These are phyloP conservation scores for Solanum stenotomum DNA, from an alignment of 257 asterid genomes.

Conservation along the genomic window DNA sequence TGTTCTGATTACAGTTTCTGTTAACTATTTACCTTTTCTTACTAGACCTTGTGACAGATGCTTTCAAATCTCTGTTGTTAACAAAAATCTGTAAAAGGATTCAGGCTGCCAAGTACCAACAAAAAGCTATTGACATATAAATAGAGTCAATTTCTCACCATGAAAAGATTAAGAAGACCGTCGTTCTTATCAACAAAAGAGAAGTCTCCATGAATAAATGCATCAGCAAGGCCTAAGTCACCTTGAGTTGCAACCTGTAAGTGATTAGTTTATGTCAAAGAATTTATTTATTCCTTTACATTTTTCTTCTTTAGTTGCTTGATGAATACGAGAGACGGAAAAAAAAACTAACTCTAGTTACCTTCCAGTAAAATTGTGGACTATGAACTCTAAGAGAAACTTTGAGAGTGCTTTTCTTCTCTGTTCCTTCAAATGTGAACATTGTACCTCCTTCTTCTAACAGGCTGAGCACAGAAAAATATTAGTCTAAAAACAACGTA, in stretches of 20 bases:
- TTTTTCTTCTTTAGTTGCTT: neutral
- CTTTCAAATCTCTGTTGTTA: constrained; percentile 60
- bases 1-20: neutral
- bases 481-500: neutral
- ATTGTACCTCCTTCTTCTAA: constrained; percentile 73
- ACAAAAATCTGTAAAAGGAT: constrained; percentile 50
- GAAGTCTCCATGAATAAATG: constrained; percentile 75
- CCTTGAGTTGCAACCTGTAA: constrained; percentile 66
- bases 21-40: constrained; percentile 41
- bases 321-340: neutral
- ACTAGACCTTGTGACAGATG: constrained; percentile 32
- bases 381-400: constrained; percentile 59
- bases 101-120: neutral
- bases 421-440: constrained; percentile 61
- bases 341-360: neutral
- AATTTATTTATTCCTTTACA: neutral
- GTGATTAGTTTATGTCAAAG: neutral
- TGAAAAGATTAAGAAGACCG: constrained; percentile 67
- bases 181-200: constrained; percentile 58
- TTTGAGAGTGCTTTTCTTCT: constrained; percentile 26
- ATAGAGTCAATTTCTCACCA: constrained; percentile 35
- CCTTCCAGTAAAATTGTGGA: constrained; percentile 91
- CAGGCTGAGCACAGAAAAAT: constrained; percentile 31
- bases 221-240: constrained; percentile 88
- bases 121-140: neutral